A percentile compares a stretch with the other conserved stretches of the same genome.
Evolutionary conservation across 768 basidiomycete genomes (phyloP).

Genomic region (Suillus alpinus): DNA sequence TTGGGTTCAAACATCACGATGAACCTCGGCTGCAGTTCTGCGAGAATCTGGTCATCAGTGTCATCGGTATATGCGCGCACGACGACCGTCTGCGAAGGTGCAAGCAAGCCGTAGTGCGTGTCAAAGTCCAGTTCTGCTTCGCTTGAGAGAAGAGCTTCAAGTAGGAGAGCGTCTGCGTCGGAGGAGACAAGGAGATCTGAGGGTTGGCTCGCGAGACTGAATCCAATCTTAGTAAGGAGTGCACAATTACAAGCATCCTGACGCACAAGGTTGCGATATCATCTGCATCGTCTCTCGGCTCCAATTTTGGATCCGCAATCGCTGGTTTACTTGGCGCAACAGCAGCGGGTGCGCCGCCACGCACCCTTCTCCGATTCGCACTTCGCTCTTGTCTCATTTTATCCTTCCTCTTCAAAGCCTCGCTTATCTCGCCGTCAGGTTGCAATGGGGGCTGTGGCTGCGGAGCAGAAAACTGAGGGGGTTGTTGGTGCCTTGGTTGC

Average conservation of each 20-base stretch:
- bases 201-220: constrained; percentile 21
- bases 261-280: constrained; percentile 60
- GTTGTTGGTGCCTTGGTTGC: not conserved
- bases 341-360: constrained; percentile 61
- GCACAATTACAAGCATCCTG: not conserved
- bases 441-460: constrained; percentile 20
- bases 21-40: constrained; percentile 86
- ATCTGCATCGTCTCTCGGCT: constrained; percentile 24
- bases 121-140: constrained; percentile 62
- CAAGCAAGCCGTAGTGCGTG: constrained; percentile 72
- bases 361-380: constrained; percentile 66
- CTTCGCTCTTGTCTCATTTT: constrained; percentile 54
- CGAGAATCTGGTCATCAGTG: constrained; percentile 83
- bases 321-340: constrained; percentile 9
- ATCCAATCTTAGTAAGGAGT: not conserved
- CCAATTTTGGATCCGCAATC: constrained; percentile 6
- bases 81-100: constrained; percentile 76
- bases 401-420: constrained; percentile 78
- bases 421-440: constrained; percentile 49
- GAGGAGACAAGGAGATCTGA: constrained; percentile 12
- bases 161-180: constrained; percentile 21
- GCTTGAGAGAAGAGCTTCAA: constrained; percentile 25
- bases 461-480: not conserved
- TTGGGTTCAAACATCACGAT: constrained; percentile 96
- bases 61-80: constrained; percentile 90